Conservation (phyloP, 2,329 filamentous ascomycete species). For the Tolypocladium cylindrosporum region DNA sequence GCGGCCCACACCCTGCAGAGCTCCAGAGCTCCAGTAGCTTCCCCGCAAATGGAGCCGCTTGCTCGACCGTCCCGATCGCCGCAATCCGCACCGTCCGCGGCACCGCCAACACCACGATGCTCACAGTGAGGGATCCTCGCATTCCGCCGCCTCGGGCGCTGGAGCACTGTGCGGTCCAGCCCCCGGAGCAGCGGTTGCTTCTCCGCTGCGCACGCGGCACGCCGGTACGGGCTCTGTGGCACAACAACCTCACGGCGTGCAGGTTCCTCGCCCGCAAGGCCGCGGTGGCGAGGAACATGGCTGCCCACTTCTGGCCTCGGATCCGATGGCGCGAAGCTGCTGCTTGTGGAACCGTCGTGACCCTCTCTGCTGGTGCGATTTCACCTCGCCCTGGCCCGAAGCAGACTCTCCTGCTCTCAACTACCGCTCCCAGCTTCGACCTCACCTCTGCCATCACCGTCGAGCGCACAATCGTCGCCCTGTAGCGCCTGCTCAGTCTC, state of each 20-base stretch:
- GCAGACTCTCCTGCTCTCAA: not conserved
- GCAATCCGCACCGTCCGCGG: constrained; percentile 6
- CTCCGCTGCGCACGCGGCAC: not conserved
- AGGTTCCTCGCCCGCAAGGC: not conserved
- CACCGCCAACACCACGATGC: not conserved
- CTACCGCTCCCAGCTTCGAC: not conserved
- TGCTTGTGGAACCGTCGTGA: constrained; percentile 1
- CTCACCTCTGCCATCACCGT: not conserved
- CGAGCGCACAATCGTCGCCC: not conserved
- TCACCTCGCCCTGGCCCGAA: not conserved
- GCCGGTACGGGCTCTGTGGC: not conserved
- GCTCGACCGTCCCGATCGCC: constrained; percentile 8
- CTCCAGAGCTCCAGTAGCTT: constrained; percentile 1
- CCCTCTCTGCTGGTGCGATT: not conserved
- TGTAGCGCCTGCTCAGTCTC: not conserved
- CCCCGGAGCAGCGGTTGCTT: not conserved
- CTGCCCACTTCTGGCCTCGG: not conserved
- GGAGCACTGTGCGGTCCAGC: not conserved
- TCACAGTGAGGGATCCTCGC: not conserved
- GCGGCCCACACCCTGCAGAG: not conserved
- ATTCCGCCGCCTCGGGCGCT: not conserved
- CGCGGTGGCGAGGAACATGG: not conserved
- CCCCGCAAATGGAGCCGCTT: constrained; percentile 6
- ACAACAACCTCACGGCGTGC: not conserved
- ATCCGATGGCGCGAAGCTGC: not conserved